Conservation (phyloP, 805 yeast species). For the Candida endomychidarum region DNA sequence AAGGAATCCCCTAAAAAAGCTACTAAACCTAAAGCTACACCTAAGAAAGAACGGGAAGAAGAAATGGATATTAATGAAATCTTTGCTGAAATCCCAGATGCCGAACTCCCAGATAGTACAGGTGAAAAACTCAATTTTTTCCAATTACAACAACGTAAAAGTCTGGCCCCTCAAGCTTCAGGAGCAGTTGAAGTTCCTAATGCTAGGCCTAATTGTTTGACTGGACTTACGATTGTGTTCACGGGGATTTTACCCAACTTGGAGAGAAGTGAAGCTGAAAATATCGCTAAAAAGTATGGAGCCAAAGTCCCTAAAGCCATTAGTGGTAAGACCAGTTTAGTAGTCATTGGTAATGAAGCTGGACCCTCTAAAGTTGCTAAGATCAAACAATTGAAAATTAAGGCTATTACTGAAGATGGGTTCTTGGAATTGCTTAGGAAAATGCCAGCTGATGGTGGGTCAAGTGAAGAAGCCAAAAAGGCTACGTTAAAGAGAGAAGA, state of each 20-base stretch:
- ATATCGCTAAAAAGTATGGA: conserved; percentile 80
- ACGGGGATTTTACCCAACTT: conserved; percentile 85
- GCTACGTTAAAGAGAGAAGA: conserved; percentile 68
- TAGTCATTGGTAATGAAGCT: conserved; percentile 92
- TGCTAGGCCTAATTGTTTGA: conserved; percentile 81
- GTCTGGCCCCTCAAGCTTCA: conserved; percentile 29
- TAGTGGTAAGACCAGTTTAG: conserved; percentile 80
- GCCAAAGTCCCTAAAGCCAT: conserved; percentile 87
- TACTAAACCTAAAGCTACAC: conserved; percentile 14
- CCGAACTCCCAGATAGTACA: conserved; percentile 59
- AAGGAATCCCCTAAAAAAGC: conserved; percentile 6
- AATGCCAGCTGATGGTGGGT: conserved; percentile 94
- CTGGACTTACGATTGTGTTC: conserved; percentile 88
- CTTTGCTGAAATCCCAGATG: conserved; percentile 63
- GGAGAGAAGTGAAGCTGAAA: conserved; percentile 73
- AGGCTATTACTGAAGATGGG: conserved; percentile 86
- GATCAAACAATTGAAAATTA: conserved; percentile 69
- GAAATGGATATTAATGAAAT: conserved; percentile 2
- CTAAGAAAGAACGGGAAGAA: conserved; percentile 25
- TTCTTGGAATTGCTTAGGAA: conserved; percentile 67
- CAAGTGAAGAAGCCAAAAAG: conserved; percentile 71
- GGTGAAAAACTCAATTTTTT: conserved; percentile 56
- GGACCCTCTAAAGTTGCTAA: conserved; percentile 92
- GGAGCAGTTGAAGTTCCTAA: conserved; percentile 60
- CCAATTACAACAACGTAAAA: conserved; percentile 36